phyloP scores from a whole-genome alignment of 495 filamentous ascomycete genomes.

The Daldinia bambusicola region DNA sequence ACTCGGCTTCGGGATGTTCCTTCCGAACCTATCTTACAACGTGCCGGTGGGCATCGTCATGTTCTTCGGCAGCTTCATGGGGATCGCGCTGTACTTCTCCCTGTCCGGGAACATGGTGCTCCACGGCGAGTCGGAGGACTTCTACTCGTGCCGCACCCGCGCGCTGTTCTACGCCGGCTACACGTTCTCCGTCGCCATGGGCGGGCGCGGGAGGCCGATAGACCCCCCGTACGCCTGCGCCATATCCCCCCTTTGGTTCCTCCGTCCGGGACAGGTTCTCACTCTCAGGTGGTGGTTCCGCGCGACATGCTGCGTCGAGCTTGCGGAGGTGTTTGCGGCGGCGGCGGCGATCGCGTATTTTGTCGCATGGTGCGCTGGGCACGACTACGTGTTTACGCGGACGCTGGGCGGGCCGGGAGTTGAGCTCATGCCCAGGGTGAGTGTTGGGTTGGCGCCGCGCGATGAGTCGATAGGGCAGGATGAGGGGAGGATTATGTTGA shows the following conservation, averaged over 20 bases:
- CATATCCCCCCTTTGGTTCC: background rate
- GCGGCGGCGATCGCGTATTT: conserved; percentile 12
- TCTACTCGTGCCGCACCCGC: background rate
- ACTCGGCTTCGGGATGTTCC: background rate
- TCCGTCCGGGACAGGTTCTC: background rate
- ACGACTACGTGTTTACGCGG: conserved; percentile 23
- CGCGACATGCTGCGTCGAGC: background rate
- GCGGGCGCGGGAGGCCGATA: background rate
- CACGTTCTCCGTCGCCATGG: background rate
- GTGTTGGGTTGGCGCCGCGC: background rate
- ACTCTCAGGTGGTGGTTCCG: background rate
- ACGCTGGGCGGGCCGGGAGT: conserved; percentile 26
- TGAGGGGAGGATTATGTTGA: conserved; percentile 18
- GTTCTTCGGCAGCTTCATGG: background rate
- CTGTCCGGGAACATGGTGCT: background rate
- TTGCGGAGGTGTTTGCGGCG: background rate
- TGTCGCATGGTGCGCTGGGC: background rate
- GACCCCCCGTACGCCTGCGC: background rate
- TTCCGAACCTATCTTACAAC: background rate
- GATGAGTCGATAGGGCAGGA: conserved; percentile 9
- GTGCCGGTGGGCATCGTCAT: background rate
- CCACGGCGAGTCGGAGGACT: background rate
- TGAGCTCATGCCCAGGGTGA: conserved; percentile 19
- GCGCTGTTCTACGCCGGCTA: background rate
- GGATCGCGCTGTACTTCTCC: background rate